Evolutionary conservation across 805 yeast genomes (phyloP).

Genomic region (Jamesozyma jinghongensis): DNA sequence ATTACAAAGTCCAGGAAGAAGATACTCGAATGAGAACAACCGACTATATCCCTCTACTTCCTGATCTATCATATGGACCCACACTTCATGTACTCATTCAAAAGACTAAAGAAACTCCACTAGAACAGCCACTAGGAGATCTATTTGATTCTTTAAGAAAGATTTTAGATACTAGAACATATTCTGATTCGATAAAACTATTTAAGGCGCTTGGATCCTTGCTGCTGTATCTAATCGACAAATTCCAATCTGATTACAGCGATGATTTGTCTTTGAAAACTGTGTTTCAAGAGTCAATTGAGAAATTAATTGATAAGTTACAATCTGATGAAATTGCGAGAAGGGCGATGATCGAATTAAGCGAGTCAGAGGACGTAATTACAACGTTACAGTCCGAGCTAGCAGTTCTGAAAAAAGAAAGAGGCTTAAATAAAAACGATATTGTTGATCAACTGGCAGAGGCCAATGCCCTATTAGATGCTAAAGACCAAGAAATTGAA

Average conservation of each 20-base stretch:
- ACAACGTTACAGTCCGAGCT: slow-evolving; percentile 47
- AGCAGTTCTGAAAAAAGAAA: slow-evolving; percentile 52
- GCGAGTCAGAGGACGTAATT: slow-evolving; percentile 37
- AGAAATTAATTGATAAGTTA: slow-evolving; percentile 57
- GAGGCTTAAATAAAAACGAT: slow-evolving; percentile 47
- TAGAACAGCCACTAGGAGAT: slow-evolving; percentile 52
- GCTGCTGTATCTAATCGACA: slow-evolving; percentile 56
- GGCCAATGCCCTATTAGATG: slow-evolving; percentile 46
- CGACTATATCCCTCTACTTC: slow-evolving; percentile 27
- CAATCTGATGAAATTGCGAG: slow-evolving; percentile 82
- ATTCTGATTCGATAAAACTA: slow-evolving; percentile 35
- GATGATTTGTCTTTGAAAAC: slow-evolving; percentile 38
- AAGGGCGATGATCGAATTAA: slow-evolving; percentile 58
- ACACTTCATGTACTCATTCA: slow-evolving; percentile 14
- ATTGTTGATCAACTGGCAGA: slow-evolving; percentile 55
- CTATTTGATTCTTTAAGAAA: slow-evolving; percentile 45
- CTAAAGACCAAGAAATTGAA: slow-evolving; percentile 50
- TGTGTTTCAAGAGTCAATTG: slow-evolving; percentile 71
- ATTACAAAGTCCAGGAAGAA: slow-evolving; percentile 37
- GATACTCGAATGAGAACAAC: slow-evolving; percentile 15
- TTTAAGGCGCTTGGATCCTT: slow-evolving; percentile 42
- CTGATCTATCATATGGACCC: slow-evolving; percentile 18
- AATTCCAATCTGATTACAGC: slow-evolving; percentile 37
- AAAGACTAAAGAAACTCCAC: slow-evolving; percentile 46
- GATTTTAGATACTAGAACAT: slow-evolving; percentile 46